Percentiles rank a stretch among this genome's conserved stretches.
Evolutionary conservation across 768 basidiomycete species (phyloP).

Genomic region (Daedaleopsis nitida): DNA sequence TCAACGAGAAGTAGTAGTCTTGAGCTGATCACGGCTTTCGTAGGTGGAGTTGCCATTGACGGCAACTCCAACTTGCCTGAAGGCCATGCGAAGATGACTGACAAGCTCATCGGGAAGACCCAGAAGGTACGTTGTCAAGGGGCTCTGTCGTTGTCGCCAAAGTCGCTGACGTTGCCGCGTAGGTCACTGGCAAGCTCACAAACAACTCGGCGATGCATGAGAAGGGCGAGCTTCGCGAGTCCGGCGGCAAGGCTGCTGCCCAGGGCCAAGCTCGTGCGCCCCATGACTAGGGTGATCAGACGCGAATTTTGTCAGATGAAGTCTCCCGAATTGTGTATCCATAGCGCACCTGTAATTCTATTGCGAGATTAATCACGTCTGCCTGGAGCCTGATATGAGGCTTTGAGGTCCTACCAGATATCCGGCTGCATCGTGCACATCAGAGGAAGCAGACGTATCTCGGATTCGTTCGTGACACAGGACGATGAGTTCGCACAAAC

Average conservation of each 20-base stretch:
- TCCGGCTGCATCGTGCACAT: no score
- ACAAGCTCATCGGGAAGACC: constrained; percentile 61
- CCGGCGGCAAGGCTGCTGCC: constrained; percentile 51
- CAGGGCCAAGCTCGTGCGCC: constrained; percentile 42
- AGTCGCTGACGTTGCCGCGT: neutral
- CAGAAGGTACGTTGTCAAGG: constrained; percentile 44
- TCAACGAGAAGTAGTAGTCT: no score
- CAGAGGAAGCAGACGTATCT: no score
- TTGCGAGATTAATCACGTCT: no score
- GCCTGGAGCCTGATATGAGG: no score
- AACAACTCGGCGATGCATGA: constrained; percentile 54
- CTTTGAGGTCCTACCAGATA: no score
- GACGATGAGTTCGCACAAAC: no score
- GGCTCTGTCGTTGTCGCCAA: neutral
- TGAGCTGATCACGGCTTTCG: no score
- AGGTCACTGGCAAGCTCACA: constrained; percentile 54
- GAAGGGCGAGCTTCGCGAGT: constrained; percentile 57
- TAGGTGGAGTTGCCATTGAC: constrained; percentile 40
- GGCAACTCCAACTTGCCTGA: constrained; percentile 36
- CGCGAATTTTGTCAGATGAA: neutral
- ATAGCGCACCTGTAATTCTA: no score
- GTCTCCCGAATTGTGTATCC: no score
- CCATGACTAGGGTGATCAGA: constrained; percentile 38
- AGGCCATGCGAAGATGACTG: constrained; percentile 45
- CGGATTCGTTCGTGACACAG: no score